Evolutionary conservation across 129 eudicot species (phyloP).

Genomic region (Pulicaria dysenterica): DNA sequence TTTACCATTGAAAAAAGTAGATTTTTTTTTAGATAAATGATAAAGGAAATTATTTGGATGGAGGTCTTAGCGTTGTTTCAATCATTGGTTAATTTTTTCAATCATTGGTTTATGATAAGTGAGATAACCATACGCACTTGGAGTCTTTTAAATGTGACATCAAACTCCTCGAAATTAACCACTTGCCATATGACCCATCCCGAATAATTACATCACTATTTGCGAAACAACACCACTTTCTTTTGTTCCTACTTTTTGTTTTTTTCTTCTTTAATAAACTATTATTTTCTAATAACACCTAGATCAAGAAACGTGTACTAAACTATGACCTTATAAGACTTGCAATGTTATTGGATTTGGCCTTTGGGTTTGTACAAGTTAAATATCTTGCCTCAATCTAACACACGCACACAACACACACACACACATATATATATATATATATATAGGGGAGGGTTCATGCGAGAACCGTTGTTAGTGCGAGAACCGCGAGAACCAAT

Average conservation of each 20-base stretch:
- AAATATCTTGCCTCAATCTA: no score
- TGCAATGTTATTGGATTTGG: no score
- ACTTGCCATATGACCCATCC: conserved; percentile 33
- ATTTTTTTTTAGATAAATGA: not conserved
- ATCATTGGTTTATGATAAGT: no score
- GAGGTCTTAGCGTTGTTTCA: conserved; percentile 19
- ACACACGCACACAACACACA: no score
- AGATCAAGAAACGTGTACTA: not conserved
- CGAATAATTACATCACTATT: conserved; percentile 10
- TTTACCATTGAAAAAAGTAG: no score
- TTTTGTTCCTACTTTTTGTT: conserved; percentile 11
- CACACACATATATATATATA: no score
- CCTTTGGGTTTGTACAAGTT: no score
- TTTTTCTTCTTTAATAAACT: not conserved
- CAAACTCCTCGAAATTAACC: conserved; percentile 25
- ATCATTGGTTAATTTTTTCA: conserved; percentile 10
- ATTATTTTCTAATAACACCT: not conserved
- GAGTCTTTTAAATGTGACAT: conserved; percentile 18
- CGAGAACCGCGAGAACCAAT: no score
- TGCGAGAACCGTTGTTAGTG: no score
- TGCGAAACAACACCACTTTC: conserved; percentile 26
- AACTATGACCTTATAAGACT: not conserved
- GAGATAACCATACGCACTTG: conserved; percentile 16
- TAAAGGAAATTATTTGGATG: not conserved
- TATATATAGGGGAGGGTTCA: no score